phyloP scores from a whole-genome alignment of 2,329 filamentous ascomycete species.

The Colletotrichum noveboracense region DNA sequence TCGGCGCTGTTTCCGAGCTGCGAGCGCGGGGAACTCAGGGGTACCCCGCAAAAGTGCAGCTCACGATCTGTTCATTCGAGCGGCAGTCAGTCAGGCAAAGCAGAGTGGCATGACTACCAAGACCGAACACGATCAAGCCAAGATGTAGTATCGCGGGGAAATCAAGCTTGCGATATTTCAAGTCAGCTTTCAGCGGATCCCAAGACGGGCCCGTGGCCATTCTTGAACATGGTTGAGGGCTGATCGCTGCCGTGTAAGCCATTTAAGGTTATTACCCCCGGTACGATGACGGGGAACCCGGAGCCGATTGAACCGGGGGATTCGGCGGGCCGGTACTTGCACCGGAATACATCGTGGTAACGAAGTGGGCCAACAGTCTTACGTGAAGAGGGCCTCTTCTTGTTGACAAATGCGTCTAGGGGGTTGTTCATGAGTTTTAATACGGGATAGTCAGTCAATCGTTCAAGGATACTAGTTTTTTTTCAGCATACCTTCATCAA shows the following conservation, averaged over 20 bases:
- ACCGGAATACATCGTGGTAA: background rate
- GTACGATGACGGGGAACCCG: background rate
- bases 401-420: background rate
- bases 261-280: background rate
- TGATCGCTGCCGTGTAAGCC: background rate
- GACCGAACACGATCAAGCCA: background rate
- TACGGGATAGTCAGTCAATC: background rate
- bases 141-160: background rate
- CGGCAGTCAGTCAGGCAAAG: background rate
- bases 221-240: background rate
- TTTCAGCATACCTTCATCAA: background rate
- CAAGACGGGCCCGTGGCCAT: background rate
- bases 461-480: fast-evolving
- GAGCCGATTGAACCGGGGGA: background rate
- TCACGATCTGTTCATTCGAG: background rate
- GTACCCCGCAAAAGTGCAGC: background rate
- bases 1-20: background rate
- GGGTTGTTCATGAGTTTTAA: background rate
- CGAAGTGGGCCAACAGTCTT: background rate
- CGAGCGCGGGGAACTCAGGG: background rate
- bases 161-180: background rate
- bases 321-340: background rate
- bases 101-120: background rate
- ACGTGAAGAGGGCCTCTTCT: background rate
- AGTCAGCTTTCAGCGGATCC: background rate